Conservation (phyloP, 495 filamentous ascomycete species). For the Podospora fimiseda region DNA sequence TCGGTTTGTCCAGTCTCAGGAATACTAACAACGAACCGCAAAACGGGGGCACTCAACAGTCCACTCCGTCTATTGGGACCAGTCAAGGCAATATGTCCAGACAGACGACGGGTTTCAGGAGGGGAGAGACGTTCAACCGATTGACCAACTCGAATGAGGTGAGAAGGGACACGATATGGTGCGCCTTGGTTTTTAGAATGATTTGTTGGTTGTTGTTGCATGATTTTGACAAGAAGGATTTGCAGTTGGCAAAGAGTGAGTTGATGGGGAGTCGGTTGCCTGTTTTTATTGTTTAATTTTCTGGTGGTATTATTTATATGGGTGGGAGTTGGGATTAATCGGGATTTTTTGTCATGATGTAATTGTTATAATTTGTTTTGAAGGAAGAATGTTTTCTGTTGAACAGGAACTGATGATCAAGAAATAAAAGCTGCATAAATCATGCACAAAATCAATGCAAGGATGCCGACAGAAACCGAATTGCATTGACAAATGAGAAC, state of each 20-base stretch:
- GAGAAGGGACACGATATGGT: conserved; percentile 31
- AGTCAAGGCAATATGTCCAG: background rate
- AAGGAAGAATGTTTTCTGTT: too few species aligned
- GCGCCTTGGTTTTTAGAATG: conserved; percentile 37
- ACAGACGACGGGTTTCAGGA: background rate
- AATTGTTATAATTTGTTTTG: too few species aligned
- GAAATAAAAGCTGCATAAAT: too few species aligned
- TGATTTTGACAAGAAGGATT: conserved; percentile 39
- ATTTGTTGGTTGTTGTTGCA: conserved; percentile 43
- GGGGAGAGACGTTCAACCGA: background rate
- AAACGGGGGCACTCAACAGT: background rate
- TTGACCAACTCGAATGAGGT: conserved; percentile 7
- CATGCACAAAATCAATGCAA: background rate
- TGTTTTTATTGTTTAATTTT: conserved; percentile 32
- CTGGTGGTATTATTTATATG: too few species aligned
- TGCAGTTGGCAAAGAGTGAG: conserved; percentile 34
- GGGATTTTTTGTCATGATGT: too few species aligned
- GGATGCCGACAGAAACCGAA: too few species aligned
- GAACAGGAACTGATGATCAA: too few species aligned
- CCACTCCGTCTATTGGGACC: background rate
- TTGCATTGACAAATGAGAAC: background rate
- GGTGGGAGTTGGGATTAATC: too few species aligned
- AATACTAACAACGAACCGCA: background rate
- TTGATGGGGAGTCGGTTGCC: conserved; percentile 35
- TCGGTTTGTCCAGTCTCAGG: background rate